Evolutionary conservation across 1,139 yeast species (phyloP), one percentile per base, ranked within the genome.

Genomic region (Wickerhamomyces sp.): DNA sequence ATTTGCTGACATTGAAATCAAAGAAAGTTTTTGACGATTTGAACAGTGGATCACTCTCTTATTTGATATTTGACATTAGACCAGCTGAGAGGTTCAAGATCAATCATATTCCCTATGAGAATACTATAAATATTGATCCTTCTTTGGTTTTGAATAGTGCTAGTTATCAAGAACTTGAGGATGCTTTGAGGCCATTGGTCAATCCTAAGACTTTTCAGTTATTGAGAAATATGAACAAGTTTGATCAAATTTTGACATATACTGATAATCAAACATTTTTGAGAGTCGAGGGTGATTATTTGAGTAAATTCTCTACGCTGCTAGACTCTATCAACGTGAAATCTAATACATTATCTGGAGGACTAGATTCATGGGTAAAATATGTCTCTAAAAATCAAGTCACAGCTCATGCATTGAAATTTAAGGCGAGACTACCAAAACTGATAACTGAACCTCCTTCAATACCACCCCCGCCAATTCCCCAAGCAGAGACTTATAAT

Each of bases 111-210:
- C 69, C 65, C 20, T 63, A 55, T 15, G 60, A 55, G 6, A 71
- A 79, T 42, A 52, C 77, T 4, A 61, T 83, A 5, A 78, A 79
- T 44, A 67, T 84, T 17, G 87, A 81, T 36, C 90, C 92, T 0
- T 54, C 62, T 1, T 35, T 67, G n/a, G 41, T 67, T 44, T 5
- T 53, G 52, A 57, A 61, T n/a, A 55, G 58, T 19, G 52, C 55
- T 53, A 45, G 61, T 44, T 46, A 57, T 58, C 49, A 53, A 6
- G 66, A 64, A 32, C 51, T 67, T 13, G 55, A 59, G 33, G 54
- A 55, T 33, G 51, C 56, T 5, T 54, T 67, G 8, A 54, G 53
- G 49, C 43, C 52, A n/a, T 51, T 60, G 1, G 45, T 60, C 16
- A 60, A 72, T 0, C 56, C 55, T 5, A 63, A 61, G 4, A 72